Evolutionary conservation across 148 eudicot genomes (phyloP).

Genomic region (Rhododendron molle): DNA sequence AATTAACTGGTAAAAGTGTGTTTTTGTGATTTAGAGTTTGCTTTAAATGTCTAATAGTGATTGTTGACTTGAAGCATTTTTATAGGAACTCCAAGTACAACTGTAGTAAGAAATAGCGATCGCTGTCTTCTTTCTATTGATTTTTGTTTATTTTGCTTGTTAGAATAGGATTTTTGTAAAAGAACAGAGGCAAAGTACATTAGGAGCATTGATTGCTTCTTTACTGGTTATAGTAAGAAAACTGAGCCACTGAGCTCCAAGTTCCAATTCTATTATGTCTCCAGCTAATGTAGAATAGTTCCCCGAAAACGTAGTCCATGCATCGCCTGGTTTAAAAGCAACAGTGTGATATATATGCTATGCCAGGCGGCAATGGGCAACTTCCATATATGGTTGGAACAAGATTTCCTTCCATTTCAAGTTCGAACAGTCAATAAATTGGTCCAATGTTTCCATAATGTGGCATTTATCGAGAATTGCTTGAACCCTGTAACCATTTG

Average conservation of each 20-base stretch:
- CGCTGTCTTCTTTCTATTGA: neutral
- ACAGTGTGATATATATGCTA: neutral
- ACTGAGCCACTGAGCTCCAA: neutral
- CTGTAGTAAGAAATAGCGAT: neutral
- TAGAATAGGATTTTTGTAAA: neutral
- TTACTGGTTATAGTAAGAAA: neutral
- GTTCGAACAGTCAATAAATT: neutral
- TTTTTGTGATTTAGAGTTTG: neutral
- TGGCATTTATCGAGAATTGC: neutral
- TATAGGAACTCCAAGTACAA: neutral
- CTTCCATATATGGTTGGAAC: neutral
- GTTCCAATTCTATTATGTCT: neutral
- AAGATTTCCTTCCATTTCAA: neutral
- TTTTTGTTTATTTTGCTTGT: neutral
- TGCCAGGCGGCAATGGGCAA: neutral
- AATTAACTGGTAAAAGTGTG: neutral
- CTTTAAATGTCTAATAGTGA: neutral
- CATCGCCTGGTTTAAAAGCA: neutral
- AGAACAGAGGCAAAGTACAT: neutral
- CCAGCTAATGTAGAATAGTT: neutral
- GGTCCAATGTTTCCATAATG: neutral
- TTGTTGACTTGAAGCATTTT: neutral
- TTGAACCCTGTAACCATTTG: neutral
- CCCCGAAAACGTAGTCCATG: neutral
- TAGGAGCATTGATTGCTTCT: neutral